phyloP scores from a whole-genome alignment of 805 yeast species.

The Candida koratica region DNA sequence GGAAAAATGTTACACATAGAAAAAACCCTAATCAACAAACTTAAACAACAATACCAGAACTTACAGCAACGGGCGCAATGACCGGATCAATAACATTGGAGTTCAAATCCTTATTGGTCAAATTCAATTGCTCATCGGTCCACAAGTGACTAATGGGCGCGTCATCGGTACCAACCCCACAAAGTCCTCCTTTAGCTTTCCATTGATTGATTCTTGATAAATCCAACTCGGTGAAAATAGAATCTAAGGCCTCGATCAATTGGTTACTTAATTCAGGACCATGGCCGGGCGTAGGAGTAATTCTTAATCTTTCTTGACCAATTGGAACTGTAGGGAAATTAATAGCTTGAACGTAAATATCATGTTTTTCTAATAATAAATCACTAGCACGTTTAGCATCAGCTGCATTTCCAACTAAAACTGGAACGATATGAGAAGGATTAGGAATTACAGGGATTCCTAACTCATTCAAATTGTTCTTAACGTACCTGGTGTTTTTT shows the following conservation, averaged over 20 bases:
- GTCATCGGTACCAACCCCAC: conserved; percentile 72
- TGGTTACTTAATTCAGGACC: conserved; percentile 68
- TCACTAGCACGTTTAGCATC: conserved; percentile 92
- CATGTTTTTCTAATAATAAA: conserved; percentile 73
- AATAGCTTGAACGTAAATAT: conserved; percentile 95
- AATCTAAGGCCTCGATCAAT: conserved; percentile 74
- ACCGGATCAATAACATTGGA: conserved; percentile 63
- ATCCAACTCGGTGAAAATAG: conserved; percentile 69
- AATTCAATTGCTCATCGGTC: conserved; percentile 75
- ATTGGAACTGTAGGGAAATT: conserved; percentile 97
- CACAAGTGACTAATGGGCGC: conserved; percentile 63
- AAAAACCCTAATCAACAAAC: neutral
- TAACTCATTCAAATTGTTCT: conserved; percentile 56
- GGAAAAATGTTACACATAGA: conserved; percentile 1
- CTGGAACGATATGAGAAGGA: conserved; percentile 96
- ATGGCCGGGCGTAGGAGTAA: conserved; percentile 99
- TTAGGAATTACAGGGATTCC: conserved; percentile 97
- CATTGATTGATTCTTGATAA: conserved; percentile 77
- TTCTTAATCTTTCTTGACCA: conserved; percentile 92
- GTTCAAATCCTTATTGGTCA: conserved; percentile 61
- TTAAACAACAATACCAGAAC: conserved; percentile 53
- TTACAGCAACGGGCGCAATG: conserved; percentile 60
- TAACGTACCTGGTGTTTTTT: conserved; percentile 78
- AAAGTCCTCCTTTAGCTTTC: conserved; percentile 78
- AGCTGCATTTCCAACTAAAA: conserved; percentile 90